These are phyloP conservation scores for Acacia crassicarpa DNA, from an alignment of 306 rosid genomes.

Conservation along the genomic window DNA sequence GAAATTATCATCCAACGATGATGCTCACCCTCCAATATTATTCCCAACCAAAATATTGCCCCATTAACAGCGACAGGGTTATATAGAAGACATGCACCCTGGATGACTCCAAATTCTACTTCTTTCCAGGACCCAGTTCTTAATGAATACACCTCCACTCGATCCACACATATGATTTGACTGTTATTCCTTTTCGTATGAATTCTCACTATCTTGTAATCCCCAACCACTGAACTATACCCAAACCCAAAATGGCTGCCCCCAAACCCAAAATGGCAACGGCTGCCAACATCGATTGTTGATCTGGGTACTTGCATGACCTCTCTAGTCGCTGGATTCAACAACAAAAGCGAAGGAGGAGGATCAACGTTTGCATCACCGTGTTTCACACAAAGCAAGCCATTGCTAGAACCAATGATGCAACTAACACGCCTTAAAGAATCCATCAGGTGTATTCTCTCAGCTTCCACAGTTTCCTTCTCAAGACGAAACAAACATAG, in stretches of 20 bases:
- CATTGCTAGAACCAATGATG: constrained; percentile 29
- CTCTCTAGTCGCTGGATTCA: constrained; percentile 26
- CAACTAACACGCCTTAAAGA: background rate
- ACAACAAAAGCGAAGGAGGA: background rate
- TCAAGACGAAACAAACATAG: background rate
- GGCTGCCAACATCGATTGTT: background rate
- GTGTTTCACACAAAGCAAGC: constrained; percentile 8
- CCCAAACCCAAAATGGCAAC: constrained; percentile 18
- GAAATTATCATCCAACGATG: background rate
- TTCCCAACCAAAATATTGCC: background rate
- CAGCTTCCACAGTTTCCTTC: background rate
- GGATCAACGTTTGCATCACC: background rate
- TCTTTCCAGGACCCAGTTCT: background rate
- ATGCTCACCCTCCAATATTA: background rate
- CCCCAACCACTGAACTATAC: background rate
- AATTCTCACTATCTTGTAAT: constrained; percentile 29
- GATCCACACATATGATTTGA: background rate
- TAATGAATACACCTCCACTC: constrained; percentile 14
- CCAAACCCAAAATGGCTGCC: constrained; percentile 27
- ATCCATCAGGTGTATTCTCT: background rate
- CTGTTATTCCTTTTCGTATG: background rate
- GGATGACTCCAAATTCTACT: background rate
- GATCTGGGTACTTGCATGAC: background rate
- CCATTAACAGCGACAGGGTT: background rate
- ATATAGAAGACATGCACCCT: too few relatives aligned